phyloP scores from a whole-genome alignment of 2,329 filamentous ascomycete species.

The Xylaria sp. region DNA sequence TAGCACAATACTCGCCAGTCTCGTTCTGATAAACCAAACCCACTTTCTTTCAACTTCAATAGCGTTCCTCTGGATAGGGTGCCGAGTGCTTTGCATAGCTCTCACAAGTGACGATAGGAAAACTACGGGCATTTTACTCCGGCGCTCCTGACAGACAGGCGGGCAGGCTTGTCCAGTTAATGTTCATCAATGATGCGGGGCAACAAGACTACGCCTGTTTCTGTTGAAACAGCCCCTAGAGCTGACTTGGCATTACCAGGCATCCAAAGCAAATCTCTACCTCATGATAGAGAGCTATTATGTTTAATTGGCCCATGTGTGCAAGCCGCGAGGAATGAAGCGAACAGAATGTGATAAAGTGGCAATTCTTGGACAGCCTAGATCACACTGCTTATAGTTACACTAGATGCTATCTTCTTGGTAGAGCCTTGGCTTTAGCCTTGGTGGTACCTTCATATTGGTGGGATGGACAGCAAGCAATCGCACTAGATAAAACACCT shows the following conservation, averaged over 20 bases:
- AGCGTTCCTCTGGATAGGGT: background rate
- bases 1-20: too few species aligned
- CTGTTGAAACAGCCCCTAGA: background rate
- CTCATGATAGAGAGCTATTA: background rate
- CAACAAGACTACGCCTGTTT: background rate
- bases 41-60: too few species aligned
- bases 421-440: constrained; percentile 2
- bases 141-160: background rate
- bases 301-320: constrained; percentile 6
- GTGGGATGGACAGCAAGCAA: background rate
- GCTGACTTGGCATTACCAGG: constrained; percentile 7
- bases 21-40: too few species aligned
- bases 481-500: background rate
- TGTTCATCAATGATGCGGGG: background rate
- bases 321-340: constrained; percentile 4
- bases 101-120: background rate
- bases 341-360: background rate
- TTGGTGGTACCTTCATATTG: background rate
- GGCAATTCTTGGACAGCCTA: background rate
- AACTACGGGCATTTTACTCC: constrained; percentile 27
- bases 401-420: constrained; percentile 1
- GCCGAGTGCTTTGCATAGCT: background rate
- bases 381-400: background rate
- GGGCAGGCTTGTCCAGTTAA: background rate
- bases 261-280: background rate